Percentiles rank a stretch among this genome's conserved stretches.
phyloP scores from a whole-genome alignment of 163 green algal genomes.

The Volvox carteri region DNA sequence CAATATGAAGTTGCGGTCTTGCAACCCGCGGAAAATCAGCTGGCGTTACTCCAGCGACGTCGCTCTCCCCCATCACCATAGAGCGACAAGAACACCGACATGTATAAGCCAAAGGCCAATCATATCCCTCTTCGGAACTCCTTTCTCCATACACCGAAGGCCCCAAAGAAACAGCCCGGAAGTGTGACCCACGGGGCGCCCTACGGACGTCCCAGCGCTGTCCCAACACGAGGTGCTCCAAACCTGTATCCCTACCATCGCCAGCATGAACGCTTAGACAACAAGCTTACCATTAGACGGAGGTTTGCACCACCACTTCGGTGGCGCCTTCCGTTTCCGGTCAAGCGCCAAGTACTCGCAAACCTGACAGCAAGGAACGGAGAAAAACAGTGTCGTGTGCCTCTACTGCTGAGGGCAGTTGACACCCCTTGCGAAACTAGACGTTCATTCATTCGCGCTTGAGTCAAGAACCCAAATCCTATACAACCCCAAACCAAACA shows the following conservation, averaged over 20 bases:
- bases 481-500: too few species aligned
- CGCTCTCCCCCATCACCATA: too few species aligned
- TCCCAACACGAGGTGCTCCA: background rate
- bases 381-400: background rate
- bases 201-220: background rate
- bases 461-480: background rate
- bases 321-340: slow-evolving; percentile 64
- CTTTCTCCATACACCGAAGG: too few species aligned
- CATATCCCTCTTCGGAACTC: too few species aligned
- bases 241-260: too few species aligned
- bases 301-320: slow-evolving; percentile 70
- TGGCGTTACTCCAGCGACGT: too few species aligned
- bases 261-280: background rate
- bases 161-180: background rate
- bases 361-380: slow-evolving; percentile 54
- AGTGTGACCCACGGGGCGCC: background rate
- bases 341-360: slow-evolving; percentile 65
- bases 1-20: too few species aligned
- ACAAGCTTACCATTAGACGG: slow-evolving; percentile 53
- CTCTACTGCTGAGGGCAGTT: background rate
- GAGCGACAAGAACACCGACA: too few species aligned
- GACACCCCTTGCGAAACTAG: background rate
- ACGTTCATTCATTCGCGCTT: background rate
- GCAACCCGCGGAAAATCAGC: too few species aligned
- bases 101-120: too few species aligned